Conservation (phyloP, 768 basidiomycete species). For the Macrolepiota dolichaula region DNA sequence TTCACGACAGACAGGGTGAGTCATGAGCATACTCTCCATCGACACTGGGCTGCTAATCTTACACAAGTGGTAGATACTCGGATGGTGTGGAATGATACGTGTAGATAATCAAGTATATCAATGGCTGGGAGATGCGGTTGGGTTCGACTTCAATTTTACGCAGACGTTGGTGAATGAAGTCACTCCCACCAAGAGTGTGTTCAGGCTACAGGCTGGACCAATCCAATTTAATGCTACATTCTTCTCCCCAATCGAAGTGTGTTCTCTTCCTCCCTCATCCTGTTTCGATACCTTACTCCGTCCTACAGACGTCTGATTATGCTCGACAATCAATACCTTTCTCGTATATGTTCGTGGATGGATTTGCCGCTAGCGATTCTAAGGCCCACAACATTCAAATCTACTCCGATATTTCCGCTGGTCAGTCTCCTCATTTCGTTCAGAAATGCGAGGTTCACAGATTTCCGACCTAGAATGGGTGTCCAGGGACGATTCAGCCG, state of each 20-base stretch:
- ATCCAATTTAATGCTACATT: constrained; percentile 49
- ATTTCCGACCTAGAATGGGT: constrained; percentile 28
- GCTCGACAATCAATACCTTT: constrained; percentile 53
- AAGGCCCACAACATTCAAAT: constrained; percentile 35
- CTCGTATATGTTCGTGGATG: constrained; percentile 40
- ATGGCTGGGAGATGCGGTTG: constrained; percentile 35
- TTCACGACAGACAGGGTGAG: background rate
- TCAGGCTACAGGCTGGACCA: constrained; percentile 47
- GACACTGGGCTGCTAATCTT: background rate
- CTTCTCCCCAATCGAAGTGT: constrained; percentile 54
- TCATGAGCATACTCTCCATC: background rate
- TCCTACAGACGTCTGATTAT: constrained; percentile 41
- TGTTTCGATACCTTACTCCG: background rate
- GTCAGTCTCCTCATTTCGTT: constrained; percentile 15
- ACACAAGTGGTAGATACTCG: constrained; percentile 30
- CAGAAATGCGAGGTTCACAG: background rate
- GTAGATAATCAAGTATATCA: constrained; percentile 42
- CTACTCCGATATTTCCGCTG: constrained; percentile 43
- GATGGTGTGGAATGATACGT: constrained; percentile 46
- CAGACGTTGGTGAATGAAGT: constrained; percentile 24
- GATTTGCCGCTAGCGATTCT: constrained; percentile 31
- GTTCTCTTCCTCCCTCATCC: background rate
- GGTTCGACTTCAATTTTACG: constrained; percentile 15
- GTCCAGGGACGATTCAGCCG: constrained; percentile 24
- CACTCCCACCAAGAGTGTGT: constrained; percentile 52